phyloP scores from a whole-genome alignment of 2,329 filamentous ascomycete species.

The Zalaria sp. region DNA sequence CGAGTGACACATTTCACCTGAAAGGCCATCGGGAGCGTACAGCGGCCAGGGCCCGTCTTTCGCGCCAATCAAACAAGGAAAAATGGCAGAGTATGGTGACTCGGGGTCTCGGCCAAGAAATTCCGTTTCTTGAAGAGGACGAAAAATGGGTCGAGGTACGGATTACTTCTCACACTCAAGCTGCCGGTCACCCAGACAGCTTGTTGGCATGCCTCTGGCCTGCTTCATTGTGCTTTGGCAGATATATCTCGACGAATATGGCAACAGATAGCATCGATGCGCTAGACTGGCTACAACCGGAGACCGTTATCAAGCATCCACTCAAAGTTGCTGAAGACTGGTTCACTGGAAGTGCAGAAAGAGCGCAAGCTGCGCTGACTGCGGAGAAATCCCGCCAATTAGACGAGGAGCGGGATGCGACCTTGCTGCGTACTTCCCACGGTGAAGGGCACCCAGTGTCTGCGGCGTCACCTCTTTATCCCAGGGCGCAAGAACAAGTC shows the following conservation, averaged over 20 bases:
- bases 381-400: slow-evolving; percentile 29
- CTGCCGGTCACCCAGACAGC: background rate
- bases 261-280: too few relatives aligned
- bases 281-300: too few relatives aligned
- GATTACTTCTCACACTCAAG: too few relatives aligned
- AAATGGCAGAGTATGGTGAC: too few relatives aligned
- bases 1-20: too few relatives aligned
- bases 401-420: slow-evolving; percentile 24
- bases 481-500: slow-evolving; percentile 12
- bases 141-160: too few relatives aligned
- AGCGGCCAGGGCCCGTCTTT: too few relatives aligned
- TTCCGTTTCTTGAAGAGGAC: too few relatives aligned
- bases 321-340: slow-evolving; percentile 4
- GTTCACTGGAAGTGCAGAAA: slow-evolving; percentile 4
- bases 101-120: too few relatives aligned
- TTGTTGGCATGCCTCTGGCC: background rate
- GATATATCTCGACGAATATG: too few relatives aligned
- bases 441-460: slow-evolving; percentile 14
- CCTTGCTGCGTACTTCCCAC: background rate
- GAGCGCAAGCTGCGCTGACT: slow-evolving; percentile 19
- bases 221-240: background rate
- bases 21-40: too few relatives aligned
- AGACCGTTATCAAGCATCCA: slow-evolving; percentile 3
- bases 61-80: too few relatives aligned
- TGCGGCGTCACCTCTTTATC: slow-evolving; percentile 23